Evolutionary conservation across 768 basidiomycete genomes (phyloP), one percentile per base, ranked within the genome.

Genomic region (Pleurotus salmoneostramineus): DNA sequence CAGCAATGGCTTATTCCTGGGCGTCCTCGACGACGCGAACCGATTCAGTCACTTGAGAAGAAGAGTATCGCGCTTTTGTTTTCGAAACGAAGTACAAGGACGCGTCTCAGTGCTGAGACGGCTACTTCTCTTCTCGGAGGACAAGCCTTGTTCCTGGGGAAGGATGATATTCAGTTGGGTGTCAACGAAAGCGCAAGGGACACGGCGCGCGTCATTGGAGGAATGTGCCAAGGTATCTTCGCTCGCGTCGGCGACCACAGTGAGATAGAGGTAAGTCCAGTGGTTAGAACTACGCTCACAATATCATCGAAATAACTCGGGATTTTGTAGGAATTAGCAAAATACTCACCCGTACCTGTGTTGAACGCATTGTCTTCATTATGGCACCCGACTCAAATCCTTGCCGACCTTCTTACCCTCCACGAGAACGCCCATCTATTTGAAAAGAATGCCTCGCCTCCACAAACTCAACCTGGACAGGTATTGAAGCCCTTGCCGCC

Each of bases 141-240:
- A 4, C 84, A 87, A 6, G 87, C 96, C 0, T 80, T 98, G 63
- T 99, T 98, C 71, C 77, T 98, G 6, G 95, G 95, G 2, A 74
- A 73, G 48, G 88, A 89, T 2, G 97, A 98, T 68, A 95, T 98
- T 56, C 97, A 99, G 64, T 78, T 99, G 17, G 96, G 96, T 48
- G 95, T 98, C 44, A 99, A 97, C 71, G 97, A 99, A 80, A 83
- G 78, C 32, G 69, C 84, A 3, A 77, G 90, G 42, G 97, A 99
- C 74, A 85, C 91, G 0, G 89, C 93, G 10, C 81, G 87, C 27
- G 93, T 99, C 7, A 84, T 98, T 60, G 89, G 92, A 2, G 91
- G 92, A 3, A 97, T 98, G 95, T 91, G 89, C 58, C 88, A 98
- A 71, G 97, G 95, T 11, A 92, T 98, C 56, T 96, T 98, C 75